A percentile compares a stretch with the other conserved stretches of the same genome.
These are phyloP conservation scores for Flaveria floridana DNA, from an alignment of 140 eudicot genomes.

Conservation along the genomic window DNA sequence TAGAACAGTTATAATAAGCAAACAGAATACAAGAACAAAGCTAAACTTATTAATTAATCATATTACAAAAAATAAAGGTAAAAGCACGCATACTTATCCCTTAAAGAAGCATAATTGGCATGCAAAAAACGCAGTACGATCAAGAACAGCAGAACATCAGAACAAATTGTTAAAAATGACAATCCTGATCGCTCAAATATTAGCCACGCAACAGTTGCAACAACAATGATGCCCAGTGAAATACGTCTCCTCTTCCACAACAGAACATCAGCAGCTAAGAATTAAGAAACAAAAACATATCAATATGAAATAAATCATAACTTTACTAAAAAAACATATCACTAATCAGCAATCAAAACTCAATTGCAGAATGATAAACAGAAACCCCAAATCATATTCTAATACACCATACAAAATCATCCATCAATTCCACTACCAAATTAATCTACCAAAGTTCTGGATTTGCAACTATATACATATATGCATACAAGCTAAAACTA, in stretches of 20 bases:
- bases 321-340: neutral
- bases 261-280: conserved; percentile 79
- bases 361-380: neutral
- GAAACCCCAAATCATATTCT: neutral
- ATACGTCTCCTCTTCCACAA: conserved; percentile 68
- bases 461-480: neutral
- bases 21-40: neutral
- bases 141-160: conserved; percentile 75
- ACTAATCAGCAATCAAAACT: neutral
- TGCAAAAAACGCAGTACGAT: conserved; percentile 69
- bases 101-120: conserved; percentile 65
- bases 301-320: neutral
- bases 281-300: conserved; percentile 2
- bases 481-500: conserved; percentile 8
- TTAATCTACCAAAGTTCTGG: neutral
- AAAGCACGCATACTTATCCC: conserved; percentile 48
- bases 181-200: conserved; percentile 77
- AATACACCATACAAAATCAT: neutral
- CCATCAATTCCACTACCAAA: neutral
- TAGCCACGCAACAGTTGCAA: conserved; percentile 84
- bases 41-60: neutral
- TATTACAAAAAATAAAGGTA: neutral
- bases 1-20: conserved; percentile 18
- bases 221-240: conserved; percentile 67
- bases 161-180: conserved; percentile 69